Base-by-base conservation (phyloP, 495 filamentous ascomycete genomes). In the Lindgomyces ingoldianus region DNA sequence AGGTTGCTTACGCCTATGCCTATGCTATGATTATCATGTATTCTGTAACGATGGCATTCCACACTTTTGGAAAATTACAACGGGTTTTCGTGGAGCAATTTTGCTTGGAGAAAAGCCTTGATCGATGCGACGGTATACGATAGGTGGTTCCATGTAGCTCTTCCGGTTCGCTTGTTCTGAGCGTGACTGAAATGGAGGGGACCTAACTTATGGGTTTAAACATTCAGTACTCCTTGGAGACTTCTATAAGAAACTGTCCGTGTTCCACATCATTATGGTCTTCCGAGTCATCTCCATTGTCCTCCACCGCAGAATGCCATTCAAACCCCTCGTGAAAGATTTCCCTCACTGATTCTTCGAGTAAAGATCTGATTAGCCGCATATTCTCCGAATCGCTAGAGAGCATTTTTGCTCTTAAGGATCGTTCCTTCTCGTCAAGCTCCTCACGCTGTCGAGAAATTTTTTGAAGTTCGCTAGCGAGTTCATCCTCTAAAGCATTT, bases 401-500 rank as follows among this genome's bases (percentile, higher is more conserved):
- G 27, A 76, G 45, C 61, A 72, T 73, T 47, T 57, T 67, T 8
- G 57, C 66, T 48, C 68, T 63, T 18, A 70, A 56, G 11, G n/a
- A n/a, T 74, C 67, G 64, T 65, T 69, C 56, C 76, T 75, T 22
- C 26, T 50, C 21, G 24, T 50, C 9, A 22, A 50, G 18, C 46
- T 64, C 65, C 60, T 62, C 14, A 39, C 33, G 33, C 33, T 39
- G 33, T 39, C 14, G 14, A 39, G 33, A 39, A 39, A 6, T 39
- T 39, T 39, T 39, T 39, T 39, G 14, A 39, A 39, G 33, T 39
- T 39, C 33, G 33, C 33, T 65, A 51, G 74, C 69, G 30, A 79
- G 62, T 57, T 75, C 74, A 39, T 70, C 69, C 58, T 76, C 75
- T n/a, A 79, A 51, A 46, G 66, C 70, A 62, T 77, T 76, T 65